Evolutionary conservation across 2,329 filamentous ascomycete genomes (phyloP).

Genomic region (Paecilomyces sp.): DNA sequence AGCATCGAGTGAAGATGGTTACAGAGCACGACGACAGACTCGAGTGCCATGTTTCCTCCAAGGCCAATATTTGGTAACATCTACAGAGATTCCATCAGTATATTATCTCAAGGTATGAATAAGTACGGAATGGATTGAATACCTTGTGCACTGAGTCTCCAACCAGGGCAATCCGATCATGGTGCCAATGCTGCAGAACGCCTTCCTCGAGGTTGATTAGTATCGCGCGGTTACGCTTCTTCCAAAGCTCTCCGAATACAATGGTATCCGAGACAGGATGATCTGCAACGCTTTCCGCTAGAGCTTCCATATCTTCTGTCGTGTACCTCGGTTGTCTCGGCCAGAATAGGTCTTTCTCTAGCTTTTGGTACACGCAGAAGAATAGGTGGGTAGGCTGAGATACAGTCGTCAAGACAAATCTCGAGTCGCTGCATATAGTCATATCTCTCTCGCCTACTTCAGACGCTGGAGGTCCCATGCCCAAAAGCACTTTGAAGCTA

Average conservation of each 20-base stretch:
- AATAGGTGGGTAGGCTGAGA: not conserved
- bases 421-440: not conserved
- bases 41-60: not conserved
- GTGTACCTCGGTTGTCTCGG: not conserved
- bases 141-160: constrained; percentile 3
- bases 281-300: not conserved
- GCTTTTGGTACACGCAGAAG: not conserved
- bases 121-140: not conserved
- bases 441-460: not conserved
- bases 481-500: not conserved
- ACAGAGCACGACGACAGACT: not conserved
- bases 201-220: constrained; percentile 4
- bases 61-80: not conserved
- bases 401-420: not conserved
- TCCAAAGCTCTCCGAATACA: not conserved
- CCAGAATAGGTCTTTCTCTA: not conserved
- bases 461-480: not conserved
- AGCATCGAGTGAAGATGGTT: not conserved
- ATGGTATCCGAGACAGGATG: not conserved
- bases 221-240: not conserved
- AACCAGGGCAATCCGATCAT: constrained; percentile 3
- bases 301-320: not conserved
- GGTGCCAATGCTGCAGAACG: constrained; percentile 2
- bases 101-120: not conserved
- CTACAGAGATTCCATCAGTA: not conserved